phyloP scores from a whole-genome alignment of 768 basidiomycete genomes.

The Lenzites betulinus region DNA sequence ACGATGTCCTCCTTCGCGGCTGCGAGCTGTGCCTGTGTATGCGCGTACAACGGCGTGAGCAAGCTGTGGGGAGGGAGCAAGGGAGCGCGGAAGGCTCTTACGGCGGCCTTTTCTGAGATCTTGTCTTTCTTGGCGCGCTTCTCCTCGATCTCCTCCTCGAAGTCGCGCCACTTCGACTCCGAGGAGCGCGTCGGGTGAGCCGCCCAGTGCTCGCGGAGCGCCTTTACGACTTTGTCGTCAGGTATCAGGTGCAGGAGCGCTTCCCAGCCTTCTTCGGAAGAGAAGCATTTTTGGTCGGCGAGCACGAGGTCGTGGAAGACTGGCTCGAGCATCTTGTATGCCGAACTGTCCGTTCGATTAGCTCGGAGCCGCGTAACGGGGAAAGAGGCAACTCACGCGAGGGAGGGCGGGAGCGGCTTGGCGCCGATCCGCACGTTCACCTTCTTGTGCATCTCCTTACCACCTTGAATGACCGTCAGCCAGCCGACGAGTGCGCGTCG shows the following conservation, averaged over 20 bases:
- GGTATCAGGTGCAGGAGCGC: constrained; percentile 75
- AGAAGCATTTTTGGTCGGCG: constrained; percentile 84
- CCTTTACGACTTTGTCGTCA: constrained; percentile 50
- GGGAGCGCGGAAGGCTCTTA: background rate
- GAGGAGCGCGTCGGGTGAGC: constrained; percentile 55
- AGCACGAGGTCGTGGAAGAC: constrained; percentile 72
- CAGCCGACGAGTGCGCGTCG: constrained; percentile 85
- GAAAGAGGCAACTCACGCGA: constrained; percentile 49
- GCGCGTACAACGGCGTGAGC: background rate
- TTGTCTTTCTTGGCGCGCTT: too few species aligned
- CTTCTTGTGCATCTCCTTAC: constrained; percentile 80
- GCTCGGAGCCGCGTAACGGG: background rate
- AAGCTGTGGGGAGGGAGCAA: too few species aligned
- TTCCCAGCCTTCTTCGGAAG: constrained; percentile 68
- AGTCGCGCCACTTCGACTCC: constrained; percentile 70
- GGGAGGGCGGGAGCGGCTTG: constrained; percentile 66
- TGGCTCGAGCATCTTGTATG: constrained; percentile 18
- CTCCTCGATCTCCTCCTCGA: constrained; percentile 39
- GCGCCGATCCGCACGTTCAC: constrained; percentile 66
- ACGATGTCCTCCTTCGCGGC: constrained; percentile 82
- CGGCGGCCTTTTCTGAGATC: too few species aligned
- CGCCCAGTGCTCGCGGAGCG: constrained; percentile 63
- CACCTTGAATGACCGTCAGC: constrained; percentile 80
- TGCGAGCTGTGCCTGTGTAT: constrained; percentile 35
- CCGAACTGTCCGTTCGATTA: constrained; percentile 1